These are phyloP conservation scores for Kalanchoe fedtschenkoi DNA, from an alignment of 164 flowering plant genomes.

Conservation along the genomic window DNA sequence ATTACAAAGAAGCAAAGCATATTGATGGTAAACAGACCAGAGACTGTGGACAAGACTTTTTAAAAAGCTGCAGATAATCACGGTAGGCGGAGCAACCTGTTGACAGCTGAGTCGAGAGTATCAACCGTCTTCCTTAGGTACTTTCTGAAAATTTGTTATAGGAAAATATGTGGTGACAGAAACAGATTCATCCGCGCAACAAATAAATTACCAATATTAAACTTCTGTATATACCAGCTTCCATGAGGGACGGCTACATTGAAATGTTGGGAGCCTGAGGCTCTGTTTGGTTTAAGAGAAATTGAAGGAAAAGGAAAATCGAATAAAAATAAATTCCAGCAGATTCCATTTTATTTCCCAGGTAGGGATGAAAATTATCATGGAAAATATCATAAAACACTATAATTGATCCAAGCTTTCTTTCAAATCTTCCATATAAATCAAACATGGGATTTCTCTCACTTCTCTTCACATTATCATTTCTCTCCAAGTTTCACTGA, in stretches of 20 bases:
- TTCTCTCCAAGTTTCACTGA: no score
- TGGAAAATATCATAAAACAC: no score
- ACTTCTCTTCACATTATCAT: no score
- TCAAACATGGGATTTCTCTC: no score
- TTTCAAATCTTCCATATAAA: no score
- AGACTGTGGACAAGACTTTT: not conserved
- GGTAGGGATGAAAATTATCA: no score
- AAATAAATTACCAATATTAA: not conserved
- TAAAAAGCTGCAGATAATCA: slow-evolving; percentile 19
- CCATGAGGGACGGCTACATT: not conserved
- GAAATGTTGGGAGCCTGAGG: not conserved
- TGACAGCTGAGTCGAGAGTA: slow-evolving; percentile 62
- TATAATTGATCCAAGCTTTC: no score
- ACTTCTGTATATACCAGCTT: not conserved
- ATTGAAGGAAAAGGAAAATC: no score
- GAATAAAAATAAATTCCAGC: no score
- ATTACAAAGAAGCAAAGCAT: not conserved
- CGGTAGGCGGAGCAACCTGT: slow-evolving; percentile 45
- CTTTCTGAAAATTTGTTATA: slow-evolving; percentile 45
- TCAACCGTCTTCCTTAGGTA: slow-evolving; percentile 62
- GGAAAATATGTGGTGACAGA: slow-evolving; percentile 6
- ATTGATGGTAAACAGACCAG: not conserved
- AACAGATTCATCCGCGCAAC: not conserved
- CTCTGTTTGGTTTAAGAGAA: no score
- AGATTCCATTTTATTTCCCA: no score